Evolutionary conservation across 2,329 filamentous ascomycete genomes (phyloP).

Genomic region (Fusarium heterosporum): DNA sequence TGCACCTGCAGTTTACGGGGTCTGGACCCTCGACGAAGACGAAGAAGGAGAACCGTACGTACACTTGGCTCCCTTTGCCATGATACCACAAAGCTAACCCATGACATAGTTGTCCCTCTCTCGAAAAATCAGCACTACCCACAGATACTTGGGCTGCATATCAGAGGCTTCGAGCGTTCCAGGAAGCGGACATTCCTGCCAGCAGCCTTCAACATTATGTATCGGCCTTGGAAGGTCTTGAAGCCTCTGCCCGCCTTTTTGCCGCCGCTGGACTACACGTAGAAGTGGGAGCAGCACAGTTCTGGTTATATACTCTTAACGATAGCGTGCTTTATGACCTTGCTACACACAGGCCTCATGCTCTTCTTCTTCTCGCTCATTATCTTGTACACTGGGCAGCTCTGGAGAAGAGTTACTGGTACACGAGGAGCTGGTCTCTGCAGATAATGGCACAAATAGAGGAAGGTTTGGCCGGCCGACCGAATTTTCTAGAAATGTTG

Average conservation of each 20-base stretch:
- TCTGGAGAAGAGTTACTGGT: slow-evolving; percentile 47
- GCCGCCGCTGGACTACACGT: slow-evolving; percentile 41
- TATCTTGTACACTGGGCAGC: slow-evolving; percentile 43
- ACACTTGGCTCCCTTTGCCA: background rate
- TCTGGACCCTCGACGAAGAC: slow-evolving; percentile 29
- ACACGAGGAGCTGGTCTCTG: slow-evolving; percentile 42
- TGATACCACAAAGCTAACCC: background rate
- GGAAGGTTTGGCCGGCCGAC: slow-evolving; percentile 20
- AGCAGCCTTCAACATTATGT: slow-evolving; percentile 36
- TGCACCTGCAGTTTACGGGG: slow-evolving; percentile 41
- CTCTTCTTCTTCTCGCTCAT: slow-evolving; percentile 46
- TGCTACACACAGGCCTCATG: slow-evolving; percentile 38
- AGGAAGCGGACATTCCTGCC: slow-evolving; percentile 37
- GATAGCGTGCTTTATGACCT: slow-evolving; percentile 48
- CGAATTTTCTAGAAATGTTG: slow-evolving; percentile 37
- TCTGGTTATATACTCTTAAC: slow-evolving; percentile 45
- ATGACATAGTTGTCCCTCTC: slow-evolving; percentile 21
- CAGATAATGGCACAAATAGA: slow-evolving; percentile 42
- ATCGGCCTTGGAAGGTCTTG: slow-evolving; percentile 33
- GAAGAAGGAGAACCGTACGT: slow-evolving; percentile 20
- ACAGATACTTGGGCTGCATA: slow-evolving; percentile 41
- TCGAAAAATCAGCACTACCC: slow-evolving; percentile 39
- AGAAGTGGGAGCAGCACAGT: slow-evolving; percentile 39
- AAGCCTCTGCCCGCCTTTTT: slow-evolving; percentile 34
- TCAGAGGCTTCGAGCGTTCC: slow-evolving; percentile 38